Evolutionary conservation across 306 rosid genomes (phyloP), one percentile per base, ranked within the genome.

Genomic region (Trifolium dubium): DNA sequence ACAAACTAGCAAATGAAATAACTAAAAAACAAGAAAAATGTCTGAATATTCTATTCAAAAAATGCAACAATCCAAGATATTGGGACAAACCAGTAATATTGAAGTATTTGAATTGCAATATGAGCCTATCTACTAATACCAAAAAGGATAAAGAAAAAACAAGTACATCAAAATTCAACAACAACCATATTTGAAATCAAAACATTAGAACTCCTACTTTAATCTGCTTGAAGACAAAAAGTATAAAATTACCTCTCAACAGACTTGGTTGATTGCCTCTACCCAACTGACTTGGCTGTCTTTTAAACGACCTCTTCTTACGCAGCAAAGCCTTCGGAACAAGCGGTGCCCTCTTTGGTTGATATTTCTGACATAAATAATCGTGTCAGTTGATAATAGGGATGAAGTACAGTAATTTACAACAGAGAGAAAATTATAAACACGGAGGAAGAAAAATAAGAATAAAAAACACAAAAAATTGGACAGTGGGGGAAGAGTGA

Each of bases 231-330:
- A 60, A 58, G 61, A 62, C 10, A 75, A 2, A 2, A 37, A n/a
- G 6, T 2, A 76, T 29, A 10, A 66, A 79, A 46, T 55, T 87
- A 92, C 98, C 98, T 85, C 83, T 85, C 80, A 83, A 79, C 14
- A 83, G 17, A 76, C 79, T 83, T 13, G 89, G 78, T 64, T 84
- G 96, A 49, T 84, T 83, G 80, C 87, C 80, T 80, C 93, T 85
- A 43, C 85, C 85, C 71, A 53, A 30, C 83, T 87, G 96, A 70
- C 96, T 88, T 0, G 96, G 86, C 73, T 85, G 91, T 64, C 93
- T 79, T 79, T 91, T 93, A 46, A 86, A 58, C 8, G 98, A 85
- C 88, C 98, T 84, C 77, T 77, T 88, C 82, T 86, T 90, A 62
- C 92, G 89, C 46, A 88, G 62, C 35, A 83, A 70, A 72, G 88